Base-by-base conservation (phyloP, 441 rosid genomes). In the Monsonia emarginata region DNA sequence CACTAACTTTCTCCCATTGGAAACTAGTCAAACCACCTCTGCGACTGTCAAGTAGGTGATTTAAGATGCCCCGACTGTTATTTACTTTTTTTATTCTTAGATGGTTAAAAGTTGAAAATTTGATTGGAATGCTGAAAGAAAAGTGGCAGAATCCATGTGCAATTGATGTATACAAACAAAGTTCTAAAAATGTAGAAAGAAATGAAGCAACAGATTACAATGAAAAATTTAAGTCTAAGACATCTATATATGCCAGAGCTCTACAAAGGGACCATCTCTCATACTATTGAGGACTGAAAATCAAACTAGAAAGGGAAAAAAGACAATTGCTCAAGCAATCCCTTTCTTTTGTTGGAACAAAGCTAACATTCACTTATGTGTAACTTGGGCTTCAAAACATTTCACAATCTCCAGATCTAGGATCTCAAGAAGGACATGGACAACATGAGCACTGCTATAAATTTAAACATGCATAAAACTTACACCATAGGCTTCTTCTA, bases 401-500 rank as follows among this genome's bases (percentile, higher is more conserved):
- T 44, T 34, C 21, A 65, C 54, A n/a, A 44, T 44, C 52, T 44
- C 52, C 52, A 44, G 3, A 44, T 8, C n/a, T n/a, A n/a, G n/a
- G n/a, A 3, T 44, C 19, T 44, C n/a, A 44, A 44, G 50, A n/a
- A 44, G 52, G 3, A 44, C 14, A 42, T 42, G 52, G 22, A 44
- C 64, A 44, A 30, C 26, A 24, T 31, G 27, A 52, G 28, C 28
- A 66, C 48, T 14, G 6, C 1, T 36, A 63, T 50, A 57, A 28
- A 46, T 34, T 58, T 50, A 7, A 63, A 66, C 30, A 52, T 24
- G 63, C 60, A 25, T 1, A 63, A 72, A 72, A 76, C 96, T 86
- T 85, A 94, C 98, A 59, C 84, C 79, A 64, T 87, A 86, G 16
- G 65, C 81, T 59, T 76, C 96, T 75, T 94, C 96, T 50, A 88